Conservation (phyloP, 2,329 filamentous ascomycete genomes). For the Fusarium lateritium region DNA sequence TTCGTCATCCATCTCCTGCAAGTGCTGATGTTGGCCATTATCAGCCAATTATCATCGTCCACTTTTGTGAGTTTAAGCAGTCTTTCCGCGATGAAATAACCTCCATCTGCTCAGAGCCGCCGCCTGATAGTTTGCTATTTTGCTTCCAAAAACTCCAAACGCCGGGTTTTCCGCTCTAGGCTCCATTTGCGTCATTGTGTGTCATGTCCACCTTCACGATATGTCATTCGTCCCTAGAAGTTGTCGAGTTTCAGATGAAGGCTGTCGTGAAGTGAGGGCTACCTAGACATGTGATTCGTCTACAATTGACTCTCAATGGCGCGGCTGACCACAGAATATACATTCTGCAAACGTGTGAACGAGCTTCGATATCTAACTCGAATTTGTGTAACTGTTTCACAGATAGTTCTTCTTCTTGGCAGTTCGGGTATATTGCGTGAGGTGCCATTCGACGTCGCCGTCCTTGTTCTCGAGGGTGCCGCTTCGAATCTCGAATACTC, state of each 20-base stretch:
- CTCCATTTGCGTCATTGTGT: slow-evolving; percentile 8
- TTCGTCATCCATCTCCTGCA: slow-evolving; percentile 6
- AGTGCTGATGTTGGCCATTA: slow-evolving; percentile 32
- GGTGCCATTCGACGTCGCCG: slow-evolving; percentile 95
- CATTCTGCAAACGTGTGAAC: not conserved
- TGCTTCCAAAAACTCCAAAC: slow-evolving; percentile 46
- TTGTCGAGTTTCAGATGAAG: slow-evolving; percentile 7
- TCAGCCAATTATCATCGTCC: slow-evolving; percentile 34
- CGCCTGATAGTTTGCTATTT: slow-evolving; percentile 21
- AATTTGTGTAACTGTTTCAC: slow-evolving; percentile 59
- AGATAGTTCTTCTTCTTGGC: slow-evolving; percentile 96
- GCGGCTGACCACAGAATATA: not conserved
- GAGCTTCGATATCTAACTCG: not conserved
- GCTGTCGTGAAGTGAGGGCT: not conserved
- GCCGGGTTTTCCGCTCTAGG: slow-evolving; percentile 24
- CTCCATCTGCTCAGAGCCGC: slow-evolving; percentile 16
- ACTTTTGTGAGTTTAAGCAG: slow-evolving; percentile 12
- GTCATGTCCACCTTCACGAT: not conserved
- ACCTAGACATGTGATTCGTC: slow-evolving; percentile 4
- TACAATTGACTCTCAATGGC: not conserved
- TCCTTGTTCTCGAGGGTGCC: slow-evolving; percentile 95
- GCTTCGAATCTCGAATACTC: slow-evolving; percentile 90
- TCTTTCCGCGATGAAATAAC: slow-evolving; percentile 22
- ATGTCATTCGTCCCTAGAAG: not conserved
- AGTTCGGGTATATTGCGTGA: slow-evolving; percentile 95